Evolutionary conservation across 352 stramenopile species (phyloP).

Genomic region (Phytophthora sojae): DNA sequence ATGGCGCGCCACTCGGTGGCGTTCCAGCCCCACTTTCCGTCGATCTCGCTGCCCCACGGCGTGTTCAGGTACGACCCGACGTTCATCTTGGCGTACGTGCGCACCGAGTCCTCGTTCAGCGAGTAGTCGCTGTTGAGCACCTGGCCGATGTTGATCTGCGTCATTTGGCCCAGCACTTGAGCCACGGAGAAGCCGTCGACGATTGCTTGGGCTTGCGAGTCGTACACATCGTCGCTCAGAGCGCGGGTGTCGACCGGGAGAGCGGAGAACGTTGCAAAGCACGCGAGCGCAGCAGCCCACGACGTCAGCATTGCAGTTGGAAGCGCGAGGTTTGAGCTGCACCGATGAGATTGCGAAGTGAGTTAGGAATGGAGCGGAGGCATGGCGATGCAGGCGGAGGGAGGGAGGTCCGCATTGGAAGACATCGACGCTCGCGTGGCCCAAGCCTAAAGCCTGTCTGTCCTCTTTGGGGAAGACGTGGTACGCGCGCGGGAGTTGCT

Average conservation of each 20-base stretch:
- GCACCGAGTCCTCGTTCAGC: slow-evolving; percentile 68
- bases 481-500: slow-evolving; percentile 16
- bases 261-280: slow-evolving; percentile 35
- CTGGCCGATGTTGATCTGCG: slow-evolving; percentile 87
- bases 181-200: slow-evolving; percentile 56
- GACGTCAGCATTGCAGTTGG: slow-evolving; percentile 45
- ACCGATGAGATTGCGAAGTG: slow-evolving; percentile 44
- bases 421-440: not conserved
- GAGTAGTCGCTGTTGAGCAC: slow-evolving; percentile 70
- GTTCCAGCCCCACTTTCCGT: slow-evolving; percentile 56
- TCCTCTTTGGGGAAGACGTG: slow-evolving; percentile 21
- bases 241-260: slow-evolving; percentile 14
- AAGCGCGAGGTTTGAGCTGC: slow-evolving; percentile 7
- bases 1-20: slow-evolving; percentile 73
- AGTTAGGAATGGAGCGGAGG: not conserved
- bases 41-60: slow-evolving; percentile 33
- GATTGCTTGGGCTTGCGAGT: slow-evolving; percentile 57
- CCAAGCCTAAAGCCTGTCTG: slow-evolving; percentile 5
- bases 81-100: slow-evolving; percentile 72
- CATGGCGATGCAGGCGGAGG: not conserved
- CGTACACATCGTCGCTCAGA: slow-evolving; percentile 37
- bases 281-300: slow-evolving; percentile 40
- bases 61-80: slow-evolving; percentile 92
- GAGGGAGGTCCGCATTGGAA: not conserved
- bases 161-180: slow-evolving; percentile 89